These are phyloP conservation scores for Ganoderma resinaceum DNA, from an alignment of 1,284 basidiomycete species.

Conservation along the genomic window DNA sequence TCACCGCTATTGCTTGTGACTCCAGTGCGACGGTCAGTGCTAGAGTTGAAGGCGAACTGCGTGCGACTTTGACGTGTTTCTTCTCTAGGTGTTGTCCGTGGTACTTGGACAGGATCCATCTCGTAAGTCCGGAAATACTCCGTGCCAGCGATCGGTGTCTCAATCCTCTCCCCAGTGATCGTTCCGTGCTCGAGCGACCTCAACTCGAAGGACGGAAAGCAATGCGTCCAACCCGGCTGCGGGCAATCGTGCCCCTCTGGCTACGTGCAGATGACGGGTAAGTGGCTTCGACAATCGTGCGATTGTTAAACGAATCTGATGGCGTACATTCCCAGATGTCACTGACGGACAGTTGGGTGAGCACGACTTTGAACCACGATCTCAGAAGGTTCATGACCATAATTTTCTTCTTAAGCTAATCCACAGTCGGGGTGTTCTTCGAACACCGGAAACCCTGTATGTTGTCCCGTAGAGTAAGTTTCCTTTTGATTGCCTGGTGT, in stretches of 20 bases:
- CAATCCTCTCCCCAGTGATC: not conserved
- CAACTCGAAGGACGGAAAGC: conserved; percentile 19
- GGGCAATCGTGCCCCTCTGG: conserved; percentile 16
- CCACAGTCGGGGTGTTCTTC: not conserved
- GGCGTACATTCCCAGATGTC: not conserved
- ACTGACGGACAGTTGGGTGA: not conserved
- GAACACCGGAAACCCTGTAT: not conserved
- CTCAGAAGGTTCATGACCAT: not conserved
- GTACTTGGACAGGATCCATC: not conserved
- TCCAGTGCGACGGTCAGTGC: not conserved
- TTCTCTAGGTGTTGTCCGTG: not conserved
- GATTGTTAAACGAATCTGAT: not conserved
- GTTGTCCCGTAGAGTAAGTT: not conserved
- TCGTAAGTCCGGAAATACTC: not conserved
- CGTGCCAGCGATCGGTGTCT: not conserved
- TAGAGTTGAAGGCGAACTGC: not conserved
- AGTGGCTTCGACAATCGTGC: not conserved
- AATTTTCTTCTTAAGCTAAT: not conserved
- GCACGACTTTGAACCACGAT: not conserved
- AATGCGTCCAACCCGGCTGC: conserved; percentile 14
- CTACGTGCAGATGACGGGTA: conserved; percentile 20
- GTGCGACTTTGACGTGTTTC: not conserved
- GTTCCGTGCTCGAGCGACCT: conserved; percentile 4
- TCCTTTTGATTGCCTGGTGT: not conserved
- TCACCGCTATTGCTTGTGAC: not conserved